These are phyloP conservation scores for Luzula sylvatica DNA, from an alignment of 176 grass and related monocot species.

Conservation along the genomic window DNA sequence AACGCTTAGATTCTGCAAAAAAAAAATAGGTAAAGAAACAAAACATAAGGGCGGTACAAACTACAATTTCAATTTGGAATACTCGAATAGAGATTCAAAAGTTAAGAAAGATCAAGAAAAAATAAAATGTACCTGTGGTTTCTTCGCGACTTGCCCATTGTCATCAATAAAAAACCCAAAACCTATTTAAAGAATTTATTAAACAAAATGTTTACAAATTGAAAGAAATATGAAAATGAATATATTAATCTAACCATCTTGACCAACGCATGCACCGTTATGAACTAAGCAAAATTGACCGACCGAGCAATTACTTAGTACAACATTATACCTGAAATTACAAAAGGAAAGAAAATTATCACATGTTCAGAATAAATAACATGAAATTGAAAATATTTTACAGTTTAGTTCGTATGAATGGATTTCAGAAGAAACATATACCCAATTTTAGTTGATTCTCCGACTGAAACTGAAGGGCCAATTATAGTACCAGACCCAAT, in stretches of 20 bases:
- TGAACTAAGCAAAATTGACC: constrained; percentile 62
- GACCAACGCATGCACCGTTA: constrained; percentile 71
- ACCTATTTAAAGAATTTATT: constrained; percentile 27
- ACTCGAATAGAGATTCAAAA: background rate
- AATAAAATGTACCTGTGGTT: constrained; percentile 43
- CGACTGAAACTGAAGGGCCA: constrained; percentile 51
- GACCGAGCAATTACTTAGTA: constrained; percentile 64
- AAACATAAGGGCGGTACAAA: too few species aligned
- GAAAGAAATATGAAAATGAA: background rate
- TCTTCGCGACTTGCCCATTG: constrained; percentile 59
- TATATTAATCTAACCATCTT: constrained; percentile 55
- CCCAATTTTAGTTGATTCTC: constrained; percentile 62
- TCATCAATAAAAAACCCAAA: constrained; percentile 83
- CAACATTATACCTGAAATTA: constrained; percentile 56
- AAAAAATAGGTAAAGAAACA: too few species aligned
- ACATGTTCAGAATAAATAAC: background rate
- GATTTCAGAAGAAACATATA: constrained; percentile 12
- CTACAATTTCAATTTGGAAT: too few species aligned
- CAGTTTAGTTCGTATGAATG: background rate
- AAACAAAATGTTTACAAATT: background rate
- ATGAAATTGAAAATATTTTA: background rate
- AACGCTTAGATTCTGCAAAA: constrained; percentile 37
- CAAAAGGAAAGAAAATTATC: constrained; percentile 1
- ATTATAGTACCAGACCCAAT: constrained; percentile 60
- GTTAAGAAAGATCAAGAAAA: background rate